phyloP scores from a whole-genome alignment of 2,329 filamentous ascomycete species.

The Dryadomyces quercus-mongolicae region DNA sequence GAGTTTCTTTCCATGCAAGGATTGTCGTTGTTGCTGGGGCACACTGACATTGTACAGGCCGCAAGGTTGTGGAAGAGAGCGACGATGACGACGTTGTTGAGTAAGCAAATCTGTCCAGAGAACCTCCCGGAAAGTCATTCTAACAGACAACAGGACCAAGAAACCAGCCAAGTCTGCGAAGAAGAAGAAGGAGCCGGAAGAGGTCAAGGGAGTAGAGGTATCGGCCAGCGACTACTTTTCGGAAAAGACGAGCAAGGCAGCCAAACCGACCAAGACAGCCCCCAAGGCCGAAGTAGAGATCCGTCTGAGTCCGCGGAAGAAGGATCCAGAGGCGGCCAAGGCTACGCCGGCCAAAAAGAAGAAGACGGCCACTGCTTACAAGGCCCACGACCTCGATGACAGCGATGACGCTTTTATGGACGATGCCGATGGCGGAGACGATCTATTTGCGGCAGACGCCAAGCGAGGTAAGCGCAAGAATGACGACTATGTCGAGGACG shows the following conservation, averaged over 20 bases:
- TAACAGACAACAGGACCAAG: slow-evolving; percentile 29
- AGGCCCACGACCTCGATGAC: slow-evolving; percentile 30
- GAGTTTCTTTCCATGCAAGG: background rate
- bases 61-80: slow-evolving; percentile 17
- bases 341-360: slow-evolving; percentile 23
- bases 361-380: slow-evolving; percentile 26
- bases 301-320: slow-evolving; percentile 40
- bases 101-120: slow-evolving; percentile 19
- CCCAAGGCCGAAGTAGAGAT: slow-evolving; percentile 31
- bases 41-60: slow-evolving; percentile 11
- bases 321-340: slow-evolving; percentile 15
- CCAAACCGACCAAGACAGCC: slow-evolving; percentile 29
- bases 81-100: slow-evolving; percentile 15
- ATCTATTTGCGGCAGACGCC: slow-evolving; percentile 68
- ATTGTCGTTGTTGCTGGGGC: background rate
- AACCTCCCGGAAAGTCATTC: background rate
- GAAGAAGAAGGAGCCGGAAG: slow-evolving; percentile 34
- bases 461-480: slow-evolving; percentile 55
- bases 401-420: slow-evolving; percentile 50
- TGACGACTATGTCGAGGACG: slow-evolving; percentile 64
- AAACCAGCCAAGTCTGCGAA: slow-evolving; percentile 38
- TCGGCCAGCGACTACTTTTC: slow-evolving; percentile 48
- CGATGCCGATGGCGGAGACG: slow-evolving; percentile 60
- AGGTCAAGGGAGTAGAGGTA: slow-evolving; percentile 36
- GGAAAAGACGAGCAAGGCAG: slow-evolving; percentile 27